A percentile compares a stretch with the other conserved stretches of the same genome.
Conservation (phyloP, 768 basidiomycete species). For the Clitopilus passeckerianus region DNA sequence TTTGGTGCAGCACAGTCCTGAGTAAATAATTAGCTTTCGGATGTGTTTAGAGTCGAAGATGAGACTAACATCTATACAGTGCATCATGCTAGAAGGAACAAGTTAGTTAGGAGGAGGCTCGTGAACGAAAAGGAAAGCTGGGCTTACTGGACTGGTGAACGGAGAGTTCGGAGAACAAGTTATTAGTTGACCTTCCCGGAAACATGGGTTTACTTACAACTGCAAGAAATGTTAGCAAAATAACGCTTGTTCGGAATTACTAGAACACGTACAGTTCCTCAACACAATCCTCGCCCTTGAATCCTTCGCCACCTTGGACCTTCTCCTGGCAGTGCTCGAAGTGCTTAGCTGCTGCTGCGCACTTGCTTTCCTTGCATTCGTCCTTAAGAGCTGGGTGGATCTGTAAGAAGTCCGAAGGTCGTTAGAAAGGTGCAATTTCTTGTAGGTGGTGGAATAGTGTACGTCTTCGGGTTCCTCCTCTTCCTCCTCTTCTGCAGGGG, state of each 20-base stretch:
- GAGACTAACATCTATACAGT: constrained; percentile 80
- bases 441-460: constrained; percentile 23
- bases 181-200: constrained; percentile 6
- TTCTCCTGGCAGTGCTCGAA: constrained; percentile 91
- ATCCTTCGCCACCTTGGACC: constrained; percentile 76
- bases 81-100: constrained; percentile 66
- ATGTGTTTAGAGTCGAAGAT: constrained; percentile 17
- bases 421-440: neutral
- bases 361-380: constrained; percentile 69
- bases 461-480: constrained; percentile 83
- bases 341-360: constrained; percentile 68
- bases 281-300: constrained; percentile 88
- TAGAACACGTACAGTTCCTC: constrained; percentile 70
- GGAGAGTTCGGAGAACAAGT: constrained; percentile 1
- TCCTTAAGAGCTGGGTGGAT: constrained; percentile 66
- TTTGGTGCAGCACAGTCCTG: constrained; percentile 66
- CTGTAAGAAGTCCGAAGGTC: constrained; percentile 28
- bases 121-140: neutral
- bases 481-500: constrained; percentile 29
- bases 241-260: no score
- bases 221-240: constrained; percentile 3
- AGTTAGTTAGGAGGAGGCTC: constrained; percentile 6
- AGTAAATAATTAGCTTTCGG: constrained; percentile 17
- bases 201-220: constrained; percentile 23
- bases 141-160: constrained; percentile 60